Evolutionary conservation across 768 basidiomycete genomes (phyloP).

Genomic region (Rhodotorula graminis): DNA sequence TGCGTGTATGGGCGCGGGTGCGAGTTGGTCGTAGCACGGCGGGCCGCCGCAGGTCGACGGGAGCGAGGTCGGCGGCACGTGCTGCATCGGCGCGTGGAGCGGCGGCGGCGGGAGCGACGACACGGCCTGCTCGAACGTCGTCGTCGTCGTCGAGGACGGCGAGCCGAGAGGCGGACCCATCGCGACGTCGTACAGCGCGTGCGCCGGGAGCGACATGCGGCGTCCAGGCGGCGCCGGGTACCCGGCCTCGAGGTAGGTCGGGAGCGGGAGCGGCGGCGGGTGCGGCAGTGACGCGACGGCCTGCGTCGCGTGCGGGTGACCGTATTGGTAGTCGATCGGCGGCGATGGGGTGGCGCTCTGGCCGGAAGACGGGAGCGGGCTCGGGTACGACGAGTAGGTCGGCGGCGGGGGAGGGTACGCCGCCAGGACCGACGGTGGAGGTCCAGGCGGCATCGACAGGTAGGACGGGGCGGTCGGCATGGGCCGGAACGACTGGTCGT

Average conservation of each 20-base stretch:
- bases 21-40: neutral
- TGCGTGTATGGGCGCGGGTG: neutral
- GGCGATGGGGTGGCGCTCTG: constrained; percentile 3
- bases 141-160: neutral
- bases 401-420: no score
- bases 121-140: neutral
- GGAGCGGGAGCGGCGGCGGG: neutral
- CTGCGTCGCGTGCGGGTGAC: neutral
- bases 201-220: constrained; percentile 6
- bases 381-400: constrained; percentile 3
- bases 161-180: no score
- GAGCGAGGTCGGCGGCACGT: neutral
- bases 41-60: neutral
- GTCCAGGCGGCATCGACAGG: neutral
- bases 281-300: neutral
- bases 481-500: neutral
- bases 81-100: neutral
- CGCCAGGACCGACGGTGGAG: neutral
- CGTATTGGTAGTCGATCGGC: neutral
- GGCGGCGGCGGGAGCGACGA: neutral
- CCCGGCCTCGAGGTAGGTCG: neutral
- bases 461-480: neutral
- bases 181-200: neutral
- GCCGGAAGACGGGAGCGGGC: neutral
- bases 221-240: neutral